phyloP scores from a whole-genome alignment of 1,139 yeast species.

The Yamadazyma diddensiae region DNA sequence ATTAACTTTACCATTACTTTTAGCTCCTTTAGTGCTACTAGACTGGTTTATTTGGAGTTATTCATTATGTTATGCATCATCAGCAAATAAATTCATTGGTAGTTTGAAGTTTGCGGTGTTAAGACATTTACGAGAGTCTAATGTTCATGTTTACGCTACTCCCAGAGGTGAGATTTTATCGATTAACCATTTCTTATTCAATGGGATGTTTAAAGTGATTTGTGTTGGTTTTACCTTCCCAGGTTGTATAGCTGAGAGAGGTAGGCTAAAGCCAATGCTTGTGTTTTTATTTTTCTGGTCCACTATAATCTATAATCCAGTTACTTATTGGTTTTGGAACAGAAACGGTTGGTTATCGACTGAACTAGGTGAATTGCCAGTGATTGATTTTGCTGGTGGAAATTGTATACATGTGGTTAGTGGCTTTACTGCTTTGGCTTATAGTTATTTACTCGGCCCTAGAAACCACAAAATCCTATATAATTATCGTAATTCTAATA shows the following conservation, averaged over 20 bases:
- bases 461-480: slow-evolving; percentile 38
- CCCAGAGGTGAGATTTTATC: slow-evolving; percentile 41
- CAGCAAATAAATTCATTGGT: slow-evolving; percentile 47
- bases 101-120: slow-evolving; percentile 42
- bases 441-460: slow-evolving; percentile 58
- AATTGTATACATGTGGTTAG: slow-evolving; percentile 61
- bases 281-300: slow-evolving; percentile 56
- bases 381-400: slow-evolving; percentile 65
- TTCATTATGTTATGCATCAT: slow-evolving; percentile 46
- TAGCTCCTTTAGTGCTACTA: slow-evolving; percentile 40
- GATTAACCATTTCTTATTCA: slow-evolving; percentile 45
- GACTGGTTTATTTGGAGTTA: slow-evolving; percentile 64
- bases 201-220: slow-evolving; percentile 49
- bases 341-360: slow-evolving; percentile 54
- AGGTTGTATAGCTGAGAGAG: slow-evolving; percentile 57
- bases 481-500: slow-evolving; percentile 38
- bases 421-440: slow-evolving; percentile 59
- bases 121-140: slow-evolving; percentile 27
- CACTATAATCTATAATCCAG: slow-evolving; percentile 57
- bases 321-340: slow-evolving; percentile 69
- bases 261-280: slow-evolving; percentile 51
- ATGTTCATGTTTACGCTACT: slow-evolving; percentile 23
- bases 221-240: slow-evolving; percentile 57
- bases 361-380: slow-evolving; percentile 40
- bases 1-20: slow-evolving; percentile 46